A percentile compares a stretch with the other conserved stretches of the same genome.
phyloP scores from a whole-genome alignment of 2,329 filamentous ascomycete species.

The Colletotrichum cereale region DNA sequence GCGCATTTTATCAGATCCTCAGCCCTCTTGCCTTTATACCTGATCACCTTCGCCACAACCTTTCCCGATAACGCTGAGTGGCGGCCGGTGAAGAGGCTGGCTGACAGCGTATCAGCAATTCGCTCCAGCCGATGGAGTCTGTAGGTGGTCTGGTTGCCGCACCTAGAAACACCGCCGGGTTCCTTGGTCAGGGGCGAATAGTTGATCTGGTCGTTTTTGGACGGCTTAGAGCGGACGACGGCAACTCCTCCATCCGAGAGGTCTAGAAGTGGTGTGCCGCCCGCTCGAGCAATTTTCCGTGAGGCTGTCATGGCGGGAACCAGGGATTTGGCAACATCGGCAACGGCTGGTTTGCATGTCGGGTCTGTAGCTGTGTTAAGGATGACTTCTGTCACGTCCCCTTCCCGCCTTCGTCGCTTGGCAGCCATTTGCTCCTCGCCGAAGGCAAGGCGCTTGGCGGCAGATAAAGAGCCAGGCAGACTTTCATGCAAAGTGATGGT shows the following conservation, averaged over 20 bases:
- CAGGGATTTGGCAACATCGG: background rate
- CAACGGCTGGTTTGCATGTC: conserved; percentile 6
- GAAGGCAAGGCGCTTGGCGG: background rate
- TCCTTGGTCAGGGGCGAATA: background rate
- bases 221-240: background rate
- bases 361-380: background rate
- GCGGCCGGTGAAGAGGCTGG: conserved; percentile 2
- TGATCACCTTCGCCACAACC: conserved; percentile 11
- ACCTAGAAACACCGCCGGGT: background rate
- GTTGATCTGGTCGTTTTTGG: background rate
- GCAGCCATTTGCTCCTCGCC: background rate
- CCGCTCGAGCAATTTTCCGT: background rate
- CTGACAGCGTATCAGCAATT: conserved; percentile 4
- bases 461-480: background rate
- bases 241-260: conserved; percentile 11
- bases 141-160: background rate
- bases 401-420: conserved; percentile 1
- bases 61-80: conserved; percentile 5
- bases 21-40: conserved; percentile 9
- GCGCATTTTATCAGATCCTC: background rate
- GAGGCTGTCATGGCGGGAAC: background rate
- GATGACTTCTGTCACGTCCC: background rate
- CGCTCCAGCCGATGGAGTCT: background rate
- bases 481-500: conserved; percentile 1
- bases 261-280: conserved; percentile 2